Base-by-base conservation (phyloP, 2,329 filamentous ascomycete species). In the Lojkania enalia region DNA sequence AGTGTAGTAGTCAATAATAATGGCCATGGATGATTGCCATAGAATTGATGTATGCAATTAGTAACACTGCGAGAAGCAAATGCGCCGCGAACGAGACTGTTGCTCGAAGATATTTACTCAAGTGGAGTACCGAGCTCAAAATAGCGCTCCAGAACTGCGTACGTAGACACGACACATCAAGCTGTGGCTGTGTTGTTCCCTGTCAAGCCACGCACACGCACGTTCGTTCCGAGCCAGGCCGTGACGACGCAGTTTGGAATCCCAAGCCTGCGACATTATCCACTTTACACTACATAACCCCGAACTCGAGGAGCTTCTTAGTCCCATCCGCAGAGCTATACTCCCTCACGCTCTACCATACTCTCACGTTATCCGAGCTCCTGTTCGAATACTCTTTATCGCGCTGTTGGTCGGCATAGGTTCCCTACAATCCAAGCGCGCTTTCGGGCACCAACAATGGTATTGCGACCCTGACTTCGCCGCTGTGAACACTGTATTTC, bases 401-500 rank as follows among this genome's bases (percentile, higher is more conserved):
- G 7, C 30, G 30, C 35, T 27, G 25, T 39, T 48, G 31, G 49
- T 39, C 49, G 39, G 43, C 48, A 43, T 44, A 35, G 35, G 27
- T 32, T 44, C 23, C 35, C 43, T 42, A 40, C 31, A n/a, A 32
- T 48, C 48, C 52, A 56, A 61, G 58, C 50, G 57, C 44, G 51
- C 48, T 42, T 51, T 65, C 54, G 60, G 64, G 64, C 64, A 64
- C 44, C 61, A 63, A 61, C 49, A 56, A 69, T 69, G 65, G 65
- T 66, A 68, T 20, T 40, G n/a, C 27, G 35, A 27, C 35, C 49
- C 39, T 48, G 35, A 39, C 35, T 20, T 35, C 46, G 23, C 45
- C 19, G 36, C 18, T 20, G n/a, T 9, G 39, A 19, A 49, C 32
- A 15, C n/a, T 36, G 36, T 36, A 46, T 20, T 27, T 36, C 35